These are phyloP conservation scores for Elsinoe fawcettii DNA, from an alignment of 2,329 filamentous ascomycete genomes.

Conservation along the genomic window DNA sequence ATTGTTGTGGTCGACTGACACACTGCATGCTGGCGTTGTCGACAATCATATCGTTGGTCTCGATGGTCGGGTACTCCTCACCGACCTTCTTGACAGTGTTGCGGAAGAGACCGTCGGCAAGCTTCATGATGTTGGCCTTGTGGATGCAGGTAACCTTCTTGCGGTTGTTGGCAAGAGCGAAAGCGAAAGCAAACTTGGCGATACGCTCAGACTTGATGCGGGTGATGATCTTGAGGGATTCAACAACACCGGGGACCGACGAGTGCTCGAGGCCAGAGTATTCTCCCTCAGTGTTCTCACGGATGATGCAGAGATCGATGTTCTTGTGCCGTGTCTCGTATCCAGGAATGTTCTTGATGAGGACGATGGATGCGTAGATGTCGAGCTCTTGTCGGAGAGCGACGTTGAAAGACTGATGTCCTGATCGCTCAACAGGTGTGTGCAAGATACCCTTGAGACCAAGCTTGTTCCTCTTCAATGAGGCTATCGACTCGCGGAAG, in stretches of 20 bases:
- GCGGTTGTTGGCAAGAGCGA: conserved; percentile 95
- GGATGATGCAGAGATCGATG: conserved; percentile 98
- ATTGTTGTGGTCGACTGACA: conserved; percentile 91
- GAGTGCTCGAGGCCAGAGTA: conserved; percentile 99
- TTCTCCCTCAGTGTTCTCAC: conserved; percentile 99
- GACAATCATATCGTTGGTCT: conserved; percentile 99
- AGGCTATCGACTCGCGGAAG: conserved; percentile 91
- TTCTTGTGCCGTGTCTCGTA: conserved; percentile 96
- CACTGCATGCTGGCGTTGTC: conserved; percentile 99
- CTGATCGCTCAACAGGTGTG: conserved; percentile 91
- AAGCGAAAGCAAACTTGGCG: conserved; percentile 96
- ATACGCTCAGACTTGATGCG: conserved; percentile 98
- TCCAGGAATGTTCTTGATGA: conserved; percentile 99
- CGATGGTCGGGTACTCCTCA: conserved; percentile 89
- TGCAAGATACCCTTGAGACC: conserved; percentile 98
- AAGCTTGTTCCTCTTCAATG: conserved; percentile 96
- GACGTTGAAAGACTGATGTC: conserved; percentile 99
- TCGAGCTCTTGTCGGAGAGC: conserved; percentile 98
- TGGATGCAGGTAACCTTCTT: conserved; percentile 99
- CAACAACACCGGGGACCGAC: conserved; percentile 90
- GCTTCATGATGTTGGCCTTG: conserved; percentile 99
- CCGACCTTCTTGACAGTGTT: conserved; percentile 91
- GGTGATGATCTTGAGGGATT: conserved; percentile 99
- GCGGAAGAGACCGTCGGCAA: conserved; percentile 97
- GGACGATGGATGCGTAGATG: conserved; percentile 95